Evolutionary conservation across 345 rosid species (phyloP).

Genomic region (Citrus unshiu): DNA sequence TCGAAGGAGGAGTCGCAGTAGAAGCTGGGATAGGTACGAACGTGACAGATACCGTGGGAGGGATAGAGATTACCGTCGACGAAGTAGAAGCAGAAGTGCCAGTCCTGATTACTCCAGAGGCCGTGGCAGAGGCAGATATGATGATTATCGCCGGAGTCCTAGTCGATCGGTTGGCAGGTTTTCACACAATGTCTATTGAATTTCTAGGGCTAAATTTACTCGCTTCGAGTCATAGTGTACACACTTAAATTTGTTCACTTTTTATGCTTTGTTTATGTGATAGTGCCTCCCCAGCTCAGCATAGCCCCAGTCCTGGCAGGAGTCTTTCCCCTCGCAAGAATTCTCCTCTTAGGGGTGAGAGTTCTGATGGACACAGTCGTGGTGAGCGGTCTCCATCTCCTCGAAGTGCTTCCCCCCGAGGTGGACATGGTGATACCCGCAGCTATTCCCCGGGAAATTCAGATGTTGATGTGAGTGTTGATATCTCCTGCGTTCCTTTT

Average conservation of each 20-base stretch:
- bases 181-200: not conserved
- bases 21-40: constrained; percentile 47
- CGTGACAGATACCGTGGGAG: constrained; percentile 49
- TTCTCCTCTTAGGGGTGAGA: constrained; percentile 31
- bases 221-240: not conserved
- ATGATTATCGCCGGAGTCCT: constrained; percentile 41
- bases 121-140: constrained; percentile 48
- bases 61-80: constrained; percentile 45
- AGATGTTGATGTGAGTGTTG: constrained; percentile 38
- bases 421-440: constrained; percentile 32
- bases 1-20: constrained; percentile 51
- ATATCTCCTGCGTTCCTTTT: not conserved
- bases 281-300: constrained; percentile 50
- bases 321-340: constrained; percentile 29
- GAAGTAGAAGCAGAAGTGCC: constrained; percentile 56
- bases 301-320: constrained; percentile 36
- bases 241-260: not conserved
- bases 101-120: constrained; percentile 48
- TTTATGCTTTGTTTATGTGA: constrained; percentile 9
- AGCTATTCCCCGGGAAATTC: constrained; percentile 41
- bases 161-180: constrained; percentile 55
- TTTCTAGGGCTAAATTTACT: not conserved
- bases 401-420: constrained; percentile 38
- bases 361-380: constrained; percentile 40
- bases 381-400: constrained; percentile 43